Percentiles rank a stretch among this genome's conserved stretches.
Evolutionary conservation across 108 stramenopile genomes (phyloP).

Genomic region (Nitzschia sp.): DNA sequence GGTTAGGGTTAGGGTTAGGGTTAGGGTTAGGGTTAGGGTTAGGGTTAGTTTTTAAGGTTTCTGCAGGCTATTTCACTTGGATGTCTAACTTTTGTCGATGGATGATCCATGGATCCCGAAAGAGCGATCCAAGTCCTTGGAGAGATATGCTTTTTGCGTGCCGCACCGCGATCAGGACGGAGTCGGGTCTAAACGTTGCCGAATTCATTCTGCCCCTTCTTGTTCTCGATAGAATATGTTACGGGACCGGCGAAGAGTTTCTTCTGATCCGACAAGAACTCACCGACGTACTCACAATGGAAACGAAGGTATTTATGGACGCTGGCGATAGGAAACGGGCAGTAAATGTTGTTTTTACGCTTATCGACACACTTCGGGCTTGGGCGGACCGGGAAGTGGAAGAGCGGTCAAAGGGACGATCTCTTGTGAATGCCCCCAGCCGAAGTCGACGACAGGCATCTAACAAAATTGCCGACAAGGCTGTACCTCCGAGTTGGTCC

Average conservation of each 20-base stretch:
- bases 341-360: conserved; percentile 58
- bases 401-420: conserved; percentile 17
- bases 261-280: conserved; percentile 61
- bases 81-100: conserved; percentile 53
- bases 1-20: background rate
- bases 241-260: conserved; percentile 64
- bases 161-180: conserved; percentile 72
- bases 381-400: conserved; percentile 80
- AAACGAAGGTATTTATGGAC: conserved; percentile 22
- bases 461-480: conserved; percentile 1
- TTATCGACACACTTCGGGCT: conserved; percentile 63
- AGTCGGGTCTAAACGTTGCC: conserved; percentile 60
- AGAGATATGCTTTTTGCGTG: conserved; percentile 72
- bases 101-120: conserved; percentile 53
- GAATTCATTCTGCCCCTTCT: conserved; percentile 86
- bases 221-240: conserved; percentile 79
- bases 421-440: conserved; percentile 3
- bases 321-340: conserved; percentile 63
- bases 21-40: background rate
- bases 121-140: conserved; percentile 61
- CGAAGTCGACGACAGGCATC: background rate
- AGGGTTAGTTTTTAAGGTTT: conserved; percentile 9
- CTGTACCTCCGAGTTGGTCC: conserved; percentile 47
- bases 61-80: conserved; percentile 70
- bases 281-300: conserved; percentile 46